Evolutionary conservation across 805 yeast species (phyloP).

Genomic region (Ogataea ramenticola): DNA sequence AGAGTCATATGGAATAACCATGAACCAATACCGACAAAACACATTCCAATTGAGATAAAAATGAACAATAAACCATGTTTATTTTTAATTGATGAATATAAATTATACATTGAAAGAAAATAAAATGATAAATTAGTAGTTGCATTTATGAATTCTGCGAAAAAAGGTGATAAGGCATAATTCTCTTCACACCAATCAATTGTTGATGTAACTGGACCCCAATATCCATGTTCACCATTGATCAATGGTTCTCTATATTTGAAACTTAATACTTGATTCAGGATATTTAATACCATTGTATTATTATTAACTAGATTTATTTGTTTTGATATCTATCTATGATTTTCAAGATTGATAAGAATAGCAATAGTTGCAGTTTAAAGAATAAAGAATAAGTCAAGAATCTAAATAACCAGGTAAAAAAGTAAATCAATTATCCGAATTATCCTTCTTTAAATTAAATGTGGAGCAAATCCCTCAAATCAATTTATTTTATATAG

Average conservation of each 20-base stretch:
- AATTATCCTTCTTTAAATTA: no score
- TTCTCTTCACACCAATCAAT: slow-evolving; percentile 98
- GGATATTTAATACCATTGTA: no score
- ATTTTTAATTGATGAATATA: slow-evolving; percentile 51
- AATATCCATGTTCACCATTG: slow-evolving; percentile 38
- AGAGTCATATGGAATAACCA: slow-evolving; percentile 96
- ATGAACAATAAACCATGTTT: slow-evolving; percentile 62
- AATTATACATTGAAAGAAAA: slow-evolving; percentile 23
- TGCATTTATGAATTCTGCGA: slow-evolving; percentile 88
- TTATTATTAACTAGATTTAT: no score
- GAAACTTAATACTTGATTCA: background rate
- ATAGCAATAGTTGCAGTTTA: no score
- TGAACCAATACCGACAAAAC: slow-evolving; percentile 82
- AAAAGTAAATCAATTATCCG: no score
- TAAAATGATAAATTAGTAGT: slow-evolving; percentile 62
- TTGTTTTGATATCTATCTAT: no score
- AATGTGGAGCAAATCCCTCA: no score
- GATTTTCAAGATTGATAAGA: no score
- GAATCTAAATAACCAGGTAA: no score
- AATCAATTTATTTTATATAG: no score
- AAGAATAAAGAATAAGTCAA: no score
- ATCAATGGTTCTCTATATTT: slow-evolving; percentile 13
- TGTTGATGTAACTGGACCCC: slow-evolving; percentile 84
- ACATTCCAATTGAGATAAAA: slow-evolving; percentile 66
- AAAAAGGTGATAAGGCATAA: slow-evolving; percentile 75